phyloP scores from a whole-genome alignment of 2,329 filamentous ascomycete genomes.

The Seiridium cupressi region DNA sequence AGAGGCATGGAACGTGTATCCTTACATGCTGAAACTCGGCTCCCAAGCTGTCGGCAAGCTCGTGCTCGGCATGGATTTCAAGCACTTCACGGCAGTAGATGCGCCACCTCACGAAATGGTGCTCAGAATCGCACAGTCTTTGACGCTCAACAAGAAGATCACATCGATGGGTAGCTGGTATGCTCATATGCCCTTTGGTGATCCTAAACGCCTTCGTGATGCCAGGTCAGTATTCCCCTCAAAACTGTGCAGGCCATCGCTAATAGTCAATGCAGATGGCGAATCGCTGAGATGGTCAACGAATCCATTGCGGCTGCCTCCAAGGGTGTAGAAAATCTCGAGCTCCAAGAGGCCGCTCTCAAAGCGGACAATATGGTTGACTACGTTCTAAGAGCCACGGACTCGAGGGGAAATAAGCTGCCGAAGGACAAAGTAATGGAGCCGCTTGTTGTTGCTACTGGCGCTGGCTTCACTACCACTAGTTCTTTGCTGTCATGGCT shows the following conservation, averaged over 20 bases:
- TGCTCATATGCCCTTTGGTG: constrained; percentile 54
- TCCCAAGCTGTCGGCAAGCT: constrained; percentile 44
- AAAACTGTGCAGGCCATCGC: neutral
- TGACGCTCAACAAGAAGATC: constrained; percentile 59
- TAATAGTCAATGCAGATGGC: constrained; percentile 7
- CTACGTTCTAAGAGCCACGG: constrained; percentile 51
- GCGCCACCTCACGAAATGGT: constrained; percentile 52
- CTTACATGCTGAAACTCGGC: constrained; percentile 48
- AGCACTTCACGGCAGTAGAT: constrained; percentile 42
- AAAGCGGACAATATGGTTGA: constrained; percentile 46
- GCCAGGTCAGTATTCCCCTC: constrained; percentile 13
- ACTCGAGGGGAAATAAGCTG: constrained; percentile 53
- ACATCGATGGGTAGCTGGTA: constrained; percentile 56
- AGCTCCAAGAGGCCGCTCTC: constrained; percentile 47
- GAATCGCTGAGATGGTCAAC: constrained; percentile 34
- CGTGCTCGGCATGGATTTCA: constrained; percentile 42
- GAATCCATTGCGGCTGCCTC: constrained; percentile 36
- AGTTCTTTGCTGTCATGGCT: constrained; percentile 58
- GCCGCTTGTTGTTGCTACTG: constrained; percentile 49
- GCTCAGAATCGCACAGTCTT: constrained; percentile 42
- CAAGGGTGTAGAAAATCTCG: constrained; percentile 36
- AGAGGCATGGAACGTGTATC: constrained; percentile 47
- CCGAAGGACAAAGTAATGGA: constrained; percentile 38
- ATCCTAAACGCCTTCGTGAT: constrained; percentile 41
- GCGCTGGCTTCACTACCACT: constrained; percentile 61